A percentile compares a stretch with the other conserved stretches of the same genome.
phyloP scores from a whole-genome alignment of 2,329 filamentous ascomycete species.

The Grosmannia clavigera region DNA sequence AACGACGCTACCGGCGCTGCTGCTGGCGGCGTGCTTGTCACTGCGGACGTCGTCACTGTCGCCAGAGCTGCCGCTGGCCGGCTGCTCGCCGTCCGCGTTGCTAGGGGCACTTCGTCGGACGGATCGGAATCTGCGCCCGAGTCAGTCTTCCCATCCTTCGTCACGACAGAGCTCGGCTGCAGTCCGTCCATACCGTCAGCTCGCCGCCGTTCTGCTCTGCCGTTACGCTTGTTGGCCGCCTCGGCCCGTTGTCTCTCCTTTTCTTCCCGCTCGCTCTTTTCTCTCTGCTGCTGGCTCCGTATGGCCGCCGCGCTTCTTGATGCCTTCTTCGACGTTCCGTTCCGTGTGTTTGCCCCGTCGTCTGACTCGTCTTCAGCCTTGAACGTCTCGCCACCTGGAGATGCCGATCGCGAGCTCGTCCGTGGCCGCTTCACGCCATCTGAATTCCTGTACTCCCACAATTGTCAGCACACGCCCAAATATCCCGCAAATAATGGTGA shows the following conservation, averaged over 20 bases:
- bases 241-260: slow-evolving; percentile 63
- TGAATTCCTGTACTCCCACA: slow-evolving; percentile 42
- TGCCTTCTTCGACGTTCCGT: slow-evolving; percentile 42
- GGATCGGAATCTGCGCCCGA: slow-evolving; percentile 53
- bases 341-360: slow-evolving; percentile 46
- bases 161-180: slow-evolving; percentile 5
- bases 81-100: slow-evolving; percentile 24
- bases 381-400: slow-evolving; percentile 39
- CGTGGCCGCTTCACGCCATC: slow-evolving; percentile 68
- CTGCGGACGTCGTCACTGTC: not conserved
- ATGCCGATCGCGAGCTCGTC: slow-evolving; percentile 63
- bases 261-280: slow-evolving; percentile 59
- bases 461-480: not conserved
- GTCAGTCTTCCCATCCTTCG: slow-evolving; percentile 23
- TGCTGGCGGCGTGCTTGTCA: not conserved
- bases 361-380: slow-evolving; percentile 54
- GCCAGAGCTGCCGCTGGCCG: slow-evolving; percentile 6
- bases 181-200: slow-evolving; percentile 52
- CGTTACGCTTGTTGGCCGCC: slow-evolving; percentile 67
- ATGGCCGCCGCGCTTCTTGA: slow-evolving; percentile 33
- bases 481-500: not conserved
- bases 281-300: slow-evolving; percentile 31
- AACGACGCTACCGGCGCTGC: slow-evolving; percentile 5
- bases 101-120: slow-evolving; percentile 52
- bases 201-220: slow-evolving; percentile 66